Evolutionary conservation across 495 filamentous ascomycete species (phyloP), one percentile per base, ranked within the genome.

Genomic region (Neurospora sp.): DNA sequence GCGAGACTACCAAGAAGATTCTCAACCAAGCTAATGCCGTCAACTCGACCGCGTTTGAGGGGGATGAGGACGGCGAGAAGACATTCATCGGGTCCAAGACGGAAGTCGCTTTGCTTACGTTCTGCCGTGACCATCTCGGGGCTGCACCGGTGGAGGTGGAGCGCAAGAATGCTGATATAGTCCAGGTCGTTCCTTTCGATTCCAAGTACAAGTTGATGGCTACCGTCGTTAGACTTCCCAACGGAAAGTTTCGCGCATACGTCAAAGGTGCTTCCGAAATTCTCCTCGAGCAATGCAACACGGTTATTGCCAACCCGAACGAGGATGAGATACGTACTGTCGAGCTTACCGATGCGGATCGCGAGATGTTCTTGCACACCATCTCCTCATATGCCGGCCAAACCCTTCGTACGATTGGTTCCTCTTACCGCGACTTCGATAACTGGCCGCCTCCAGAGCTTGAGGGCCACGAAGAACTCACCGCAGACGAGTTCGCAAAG

Each of bases 211-310:
- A 96, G 81, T 95, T 92, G 79, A 96, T 96, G 93, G 93, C 93
- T 1, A 88, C 89, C 14, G 90, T 94, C 16, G 79, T 91, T 42
- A 88, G 89, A 76, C 79, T 92, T 12, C 80, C 84, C 10, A 86
- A 90, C 70, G 90, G 90, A n/a, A 86, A 84, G 70, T 88, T 85
- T 20, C 86, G 93, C 22, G 88, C 96, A 77, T 87, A 90, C 74
- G 90, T 96, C 78, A 97, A 97, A 79, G 93, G 93, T 68, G 93
- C 93, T 16, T 94, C 93, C 3, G 93, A 97, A 76, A 94, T 97
- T 69, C 82, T 98, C 74, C 85, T 96, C 20, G 80, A 79, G 31
- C 90, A 91, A 75, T 94, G 92, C 74, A 87, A 89, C 12, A 85
- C 84, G 37, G 90, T 94, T 61, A 83, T 96, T 20, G 81, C 82